phyloP scores from a whole-genome alignment of 2,329 filamentous ascomycete genomes.

The Dactylellina sp. region DNA sequence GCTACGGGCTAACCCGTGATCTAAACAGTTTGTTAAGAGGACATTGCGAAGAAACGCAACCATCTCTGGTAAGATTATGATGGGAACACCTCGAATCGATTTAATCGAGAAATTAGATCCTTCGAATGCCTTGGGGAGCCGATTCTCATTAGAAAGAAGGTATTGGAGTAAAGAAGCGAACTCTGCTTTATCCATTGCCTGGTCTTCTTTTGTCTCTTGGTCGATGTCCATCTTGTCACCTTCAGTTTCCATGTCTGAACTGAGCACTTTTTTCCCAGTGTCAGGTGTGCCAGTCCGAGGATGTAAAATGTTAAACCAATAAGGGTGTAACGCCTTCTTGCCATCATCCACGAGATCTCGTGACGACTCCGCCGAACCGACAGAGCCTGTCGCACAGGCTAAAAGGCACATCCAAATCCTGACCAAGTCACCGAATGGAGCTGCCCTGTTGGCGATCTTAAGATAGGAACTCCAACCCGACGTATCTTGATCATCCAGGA shows the following conservation, averaged over 20 bases:
- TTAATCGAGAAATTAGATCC: constrained; percentile 30
- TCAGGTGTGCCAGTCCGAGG: constrained; percentile 58
- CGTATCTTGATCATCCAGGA: constrained; percentile 68
- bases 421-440: constrained; percentile 80
- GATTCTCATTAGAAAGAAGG: constrained; percentile 64
- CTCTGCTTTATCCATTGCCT: constrained; percentile 62
- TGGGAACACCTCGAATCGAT: constrained; percentile 53
- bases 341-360: constrained; percentile 91
- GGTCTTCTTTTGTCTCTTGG: constrained; percentile 17
- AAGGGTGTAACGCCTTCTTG: constrained; percentile 76
- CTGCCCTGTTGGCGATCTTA: constrained; percentile 88
- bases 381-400: constrained; percentile 65
- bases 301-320: constrained; percentile 76
- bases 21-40: constrained; percentile 35
- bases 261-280: constrained; percentile 11
- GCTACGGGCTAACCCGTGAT: constrained; percentile 19
- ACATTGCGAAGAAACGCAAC: constrained; percentile 48
- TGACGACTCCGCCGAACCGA: constrained; percentile 76
- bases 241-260: constrained; percentile 55
- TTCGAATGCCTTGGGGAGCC: constrained; percentile 61
- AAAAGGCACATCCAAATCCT: constrained; percentile 91
- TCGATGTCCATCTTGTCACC: constrained; percentile 59
- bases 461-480: constrained; percentile 72
- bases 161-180: constrained; percentile 66
- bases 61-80: constrained; percentile 55